phyloP scores from a whole-genome alignment of 139 green algal species.

The Astrephomene gubernaculifera region DNA sequence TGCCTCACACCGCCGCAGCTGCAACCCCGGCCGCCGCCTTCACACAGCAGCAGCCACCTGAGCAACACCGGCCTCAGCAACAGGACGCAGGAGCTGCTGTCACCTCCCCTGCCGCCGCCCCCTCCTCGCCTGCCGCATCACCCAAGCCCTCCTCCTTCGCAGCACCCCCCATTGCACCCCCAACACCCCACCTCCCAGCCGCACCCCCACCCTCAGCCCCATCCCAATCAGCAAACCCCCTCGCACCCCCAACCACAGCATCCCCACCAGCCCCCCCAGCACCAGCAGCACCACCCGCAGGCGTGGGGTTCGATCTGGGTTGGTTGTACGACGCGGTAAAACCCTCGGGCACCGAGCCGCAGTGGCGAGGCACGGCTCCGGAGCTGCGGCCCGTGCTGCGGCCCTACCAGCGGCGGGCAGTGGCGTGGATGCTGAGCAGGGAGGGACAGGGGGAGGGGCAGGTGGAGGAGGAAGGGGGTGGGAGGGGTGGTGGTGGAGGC shows the following conservation, averaged over 20 bases:
- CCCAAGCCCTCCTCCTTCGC: no score
- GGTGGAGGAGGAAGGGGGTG: not conserved
- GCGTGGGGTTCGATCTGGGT: slow-evolving; percentile 52
- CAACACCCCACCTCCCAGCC: no score
- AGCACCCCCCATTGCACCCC: no score
- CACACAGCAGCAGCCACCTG: not conserved
- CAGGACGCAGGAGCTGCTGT: not conserved
- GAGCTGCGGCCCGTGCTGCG: slow-evolving; percentile 76
- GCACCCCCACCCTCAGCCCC: no score
- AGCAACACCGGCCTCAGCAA: not conserved
- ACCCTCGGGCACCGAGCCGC: slow-evolving; percentile 67
- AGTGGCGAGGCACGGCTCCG: slow-evolving; percentile 21
- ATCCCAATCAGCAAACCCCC: no score
- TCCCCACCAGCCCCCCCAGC: not conserved
- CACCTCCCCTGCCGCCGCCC: not conserved
- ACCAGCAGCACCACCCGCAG: not conserved
- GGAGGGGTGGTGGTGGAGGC: not conserved
- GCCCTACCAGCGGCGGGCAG: slow-evolving; percentile 85
- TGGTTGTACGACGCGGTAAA: slow-evolving; percentile 76
- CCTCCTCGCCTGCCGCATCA: no score
- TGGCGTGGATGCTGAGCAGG: slow-evolving; percentile 81
- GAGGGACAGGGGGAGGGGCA: slow-evolving; percentile 45
- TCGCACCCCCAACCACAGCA: not conserved
- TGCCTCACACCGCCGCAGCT: not conserved
- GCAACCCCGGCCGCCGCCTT: not conserved